Evolutionary conservation across 345 rosid genomes (phyloP), one percentile per base, ranked within the genome.

Genomic region (Mercurialis annua): DNA sequence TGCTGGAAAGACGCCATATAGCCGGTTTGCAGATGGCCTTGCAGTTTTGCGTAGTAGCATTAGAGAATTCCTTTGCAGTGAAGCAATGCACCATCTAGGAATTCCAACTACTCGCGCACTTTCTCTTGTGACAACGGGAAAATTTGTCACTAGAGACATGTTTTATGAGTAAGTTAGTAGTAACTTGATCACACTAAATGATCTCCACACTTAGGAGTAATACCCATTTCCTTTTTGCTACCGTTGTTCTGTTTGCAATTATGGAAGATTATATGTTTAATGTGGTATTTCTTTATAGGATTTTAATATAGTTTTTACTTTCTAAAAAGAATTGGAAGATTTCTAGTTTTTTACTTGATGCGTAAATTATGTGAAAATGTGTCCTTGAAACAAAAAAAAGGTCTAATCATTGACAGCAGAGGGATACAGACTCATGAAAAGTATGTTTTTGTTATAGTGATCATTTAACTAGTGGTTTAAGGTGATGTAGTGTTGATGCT

Each of bases 11-110:
- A 95, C 99, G 65, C 97, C 99, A 7, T 95, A 92, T 69, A 95
- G 97, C 79, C 92, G 96, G 47, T 94, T 86, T 76, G 98, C 99
- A 7, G 99, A 95, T 80, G 99, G 99, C 63, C 96, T 92, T 54
- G 99, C 98, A 6, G 98, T 95, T 60, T 71, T 95, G 65, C 96
- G 99, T 21, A 89, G 98, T 77, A 95, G 99, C 83, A 85, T 95
- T 66, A 78, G 98, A 26, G 99, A 92, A 75, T 95, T 90, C 67
- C 92, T 95, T 29, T 92, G 99, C 76, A 89, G 98, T 74, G 99
- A 92, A 82, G 83, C 88, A 38, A 88, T 94, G 92, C 92, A 92
- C 80, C 79, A 64, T 77, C 81, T 94, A n/a, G 98, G 99, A 60
- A 92, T 94, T 66, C 97, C 97, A 18, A 94, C 96, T 30, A 94